Evolutionary conservation across 306 rosid species (phyloP), one percentile per base, ranked within the genome.

Genomic region (Astragalus glycyphyllos): DNA sequence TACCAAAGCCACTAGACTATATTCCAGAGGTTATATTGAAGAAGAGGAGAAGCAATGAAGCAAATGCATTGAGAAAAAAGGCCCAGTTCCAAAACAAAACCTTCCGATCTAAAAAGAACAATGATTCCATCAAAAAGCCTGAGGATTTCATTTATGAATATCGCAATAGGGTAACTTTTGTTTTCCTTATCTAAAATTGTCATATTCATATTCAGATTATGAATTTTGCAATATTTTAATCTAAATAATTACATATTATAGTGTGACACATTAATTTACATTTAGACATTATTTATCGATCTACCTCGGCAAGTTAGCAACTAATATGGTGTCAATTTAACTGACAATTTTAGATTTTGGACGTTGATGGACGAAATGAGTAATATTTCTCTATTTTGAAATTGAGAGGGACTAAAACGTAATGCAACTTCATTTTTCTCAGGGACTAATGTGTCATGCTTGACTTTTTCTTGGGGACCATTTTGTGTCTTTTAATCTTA

Each of bases 111-210:
- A 74, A 40, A 20, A 79, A 73, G 16, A 7, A 11, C 76, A 74
- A 70, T 1, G 91, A 79, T 26, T 88, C 15, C 54, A 84, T 93
- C 58, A 88, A 77, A 75, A 89, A 84, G 65, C 98, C 97, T 0
- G 97, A 93, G 69, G 97, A 90, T 72, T 93, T 90, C 44, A 50
- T 93, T 72, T 65, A 79, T 17, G 88, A 90, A 68, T 81, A 67
- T 63, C 96, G 97, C 47, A 86, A 77, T 57, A 74, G 68, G 86
- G 98, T 92, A 72, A 57, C 69, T 49, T 3, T 45, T 11, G 5
- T 20, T 17, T 11, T 29, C 11, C 17, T 63, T 7, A 1, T 29
- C 31, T 38, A 13, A 2, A 5, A 34, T 31, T 57, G 16, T n/a
- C 8, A 13, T 64, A 46, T 46, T 42, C 29, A n/a, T 64, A 46